These are phyloP conservation scores for Pyricularia pennisetigena DNA, from an alignment of 2,329 filamentous ascomycete species.

Conservation along the genomic window DNA sequence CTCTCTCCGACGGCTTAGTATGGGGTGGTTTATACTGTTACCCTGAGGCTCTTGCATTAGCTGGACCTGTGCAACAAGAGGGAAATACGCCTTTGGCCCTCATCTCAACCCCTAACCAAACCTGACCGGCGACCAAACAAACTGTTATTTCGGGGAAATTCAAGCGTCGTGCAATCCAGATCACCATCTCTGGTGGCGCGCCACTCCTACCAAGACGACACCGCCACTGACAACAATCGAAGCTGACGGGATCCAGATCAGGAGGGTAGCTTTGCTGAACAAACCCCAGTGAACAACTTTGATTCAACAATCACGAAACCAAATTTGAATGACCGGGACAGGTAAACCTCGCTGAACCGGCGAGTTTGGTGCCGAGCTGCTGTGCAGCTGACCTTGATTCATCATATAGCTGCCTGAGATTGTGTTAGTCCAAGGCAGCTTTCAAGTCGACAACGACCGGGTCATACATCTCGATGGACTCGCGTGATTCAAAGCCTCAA, in stretches of 20 bases:
- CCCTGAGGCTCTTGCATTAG: neutral
- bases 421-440: neutral
- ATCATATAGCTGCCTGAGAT: neutral
- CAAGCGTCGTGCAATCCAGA: neutral
- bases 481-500: slow-evolving; percentile 8
- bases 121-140: neutral
- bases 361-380: neutral
- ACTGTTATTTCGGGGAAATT: neutral
- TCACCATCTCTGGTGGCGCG: neutral
- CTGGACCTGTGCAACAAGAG: neutral
- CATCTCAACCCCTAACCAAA: neutral
- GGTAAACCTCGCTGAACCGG: neutral
- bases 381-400: neutral
- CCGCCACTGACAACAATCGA: neutral
- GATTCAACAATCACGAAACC: neutral
- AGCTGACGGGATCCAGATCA: neutral
- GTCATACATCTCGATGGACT: slow-evolving; percentile 10
- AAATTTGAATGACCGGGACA: neutral
- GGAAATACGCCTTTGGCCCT: neutral
- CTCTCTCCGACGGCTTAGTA: neutral
- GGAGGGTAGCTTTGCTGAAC: neutral
- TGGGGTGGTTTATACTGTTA: neutral
- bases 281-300: neutral
- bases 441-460: neutral
- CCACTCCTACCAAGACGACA: neutral